phyloP scores from a whole-genome alignment of 1,284 basidiomycete genomes.

The Pisolithus thermaeus region DNA sequence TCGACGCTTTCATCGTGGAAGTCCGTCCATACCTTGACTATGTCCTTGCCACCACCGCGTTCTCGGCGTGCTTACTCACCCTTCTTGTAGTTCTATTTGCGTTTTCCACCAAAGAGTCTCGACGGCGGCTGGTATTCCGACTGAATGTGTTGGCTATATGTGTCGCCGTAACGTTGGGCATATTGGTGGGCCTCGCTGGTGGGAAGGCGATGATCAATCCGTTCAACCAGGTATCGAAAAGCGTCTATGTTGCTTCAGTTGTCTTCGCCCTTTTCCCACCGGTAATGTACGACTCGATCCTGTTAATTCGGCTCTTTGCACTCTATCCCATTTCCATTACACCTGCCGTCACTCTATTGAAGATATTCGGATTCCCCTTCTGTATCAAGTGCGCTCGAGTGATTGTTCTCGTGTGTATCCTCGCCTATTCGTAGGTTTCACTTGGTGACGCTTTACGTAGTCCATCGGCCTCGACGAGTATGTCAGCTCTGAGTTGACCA shows the following conservation, averaged over 20 bases:
- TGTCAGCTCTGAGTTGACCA: neutral
- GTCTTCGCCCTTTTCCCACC: neutral
- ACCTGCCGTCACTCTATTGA: neutral
- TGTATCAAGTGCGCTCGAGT: neutral
- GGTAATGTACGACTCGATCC: conserved; percentile 1
- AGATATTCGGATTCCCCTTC: conserved; percentile 1
- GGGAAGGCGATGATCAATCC: neutral
- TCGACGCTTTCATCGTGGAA: too few relatives aligned
- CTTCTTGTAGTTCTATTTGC: too few relatives aligned
- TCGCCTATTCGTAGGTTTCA: neutral
- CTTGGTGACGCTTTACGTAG: neutral
- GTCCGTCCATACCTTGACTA: too few relatives aligned
- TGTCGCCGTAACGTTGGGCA: too few relatives aligned
- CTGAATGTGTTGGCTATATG: too few relatives aligned
- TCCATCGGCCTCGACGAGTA: neutral
- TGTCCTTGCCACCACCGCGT: too few relatives aligned
- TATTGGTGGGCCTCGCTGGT: neutral
- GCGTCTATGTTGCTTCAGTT: neutral
- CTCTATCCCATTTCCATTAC: neutral
- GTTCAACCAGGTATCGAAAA: neutral
- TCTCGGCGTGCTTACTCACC: too few relatives aligned
- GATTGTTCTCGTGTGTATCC: neutral
- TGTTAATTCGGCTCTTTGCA: conserved; percentile 4
- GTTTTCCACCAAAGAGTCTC: too few relatives aligned
- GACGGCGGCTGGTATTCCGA: too few relatives aligned